phyloP scores from a whole-genome alignment of 306 rosid species.

The Casuarina cunninghamiana region DNA sequence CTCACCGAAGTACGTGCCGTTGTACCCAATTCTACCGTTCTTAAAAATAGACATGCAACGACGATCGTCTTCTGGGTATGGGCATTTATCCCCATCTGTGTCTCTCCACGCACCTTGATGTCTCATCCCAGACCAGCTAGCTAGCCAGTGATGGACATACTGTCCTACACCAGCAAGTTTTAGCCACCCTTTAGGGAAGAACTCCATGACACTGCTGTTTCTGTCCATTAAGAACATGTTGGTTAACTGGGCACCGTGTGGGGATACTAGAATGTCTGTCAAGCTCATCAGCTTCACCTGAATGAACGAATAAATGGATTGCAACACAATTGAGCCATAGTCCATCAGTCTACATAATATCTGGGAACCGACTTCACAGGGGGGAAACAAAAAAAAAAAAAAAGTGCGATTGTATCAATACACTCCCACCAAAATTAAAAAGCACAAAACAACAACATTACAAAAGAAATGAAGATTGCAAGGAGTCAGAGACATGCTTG shows the following conservation, averaged over 20 bases:
- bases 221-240: conserved; percentile 64
- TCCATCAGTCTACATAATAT: too few species aligned
- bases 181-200: conserved; percentile 70
- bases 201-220: conserved; percentile 76
- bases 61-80: conserved; percentile 41
- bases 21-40: conserved; percentile 48
- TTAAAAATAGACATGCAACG: conserved; percentile 66
- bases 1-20: conserved; percentile 45
- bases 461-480: neutral
- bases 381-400: too few species aligned
- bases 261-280: conserved; percentile 60
- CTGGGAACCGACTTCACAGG: too few species aligned
- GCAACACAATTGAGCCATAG: neutral
- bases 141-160: conserved; percentile 54
- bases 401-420: too few species aligned
- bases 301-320: neutral
- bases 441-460: neutral
- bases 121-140: conserved; percentile 75
- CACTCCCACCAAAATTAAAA: too few species aligned
- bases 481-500: neutral
- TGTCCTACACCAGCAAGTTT: conserved; percentile 74
- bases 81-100: conserved; percentile 43
- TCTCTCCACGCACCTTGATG: conserved; percentile 70
- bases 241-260: conserved; percentile 72
- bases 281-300: conserved; percentile 63